Evolutionary conservation across 345 rosid species (phyloP).

Genomic region (Ceriops decandra): DNA sequence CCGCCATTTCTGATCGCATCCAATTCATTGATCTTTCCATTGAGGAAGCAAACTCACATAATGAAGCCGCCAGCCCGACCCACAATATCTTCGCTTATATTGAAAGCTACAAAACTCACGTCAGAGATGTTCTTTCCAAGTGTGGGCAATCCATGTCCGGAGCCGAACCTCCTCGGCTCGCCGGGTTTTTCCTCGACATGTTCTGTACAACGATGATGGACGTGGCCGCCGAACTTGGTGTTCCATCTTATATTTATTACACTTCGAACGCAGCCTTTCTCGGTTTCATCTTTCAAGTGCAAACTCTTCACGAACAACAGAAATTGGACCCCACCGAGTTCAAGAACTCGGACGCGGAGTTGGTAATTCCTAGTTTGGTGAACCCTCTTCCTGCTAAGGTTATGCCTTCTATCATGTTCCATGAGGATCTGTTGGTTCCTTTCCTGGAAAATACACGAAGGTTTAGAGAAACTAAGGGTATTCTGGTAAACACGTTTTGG

Average conservation of each 20-base stretch:
- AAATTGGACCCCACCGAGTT: not conserved
- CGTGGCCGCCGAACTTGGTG: slow-evolving; percentile 1
- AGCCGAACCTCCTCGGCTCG: not conserved
- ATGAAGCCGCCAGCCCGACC: not conserved
- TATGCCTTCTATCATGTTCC: not conserved
- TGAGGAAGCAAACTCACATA: not conserved
- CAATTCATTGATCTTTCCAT: slow-evolving; percentile 4
- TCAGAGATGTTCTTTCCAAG: slow-evolving; percentile 12
- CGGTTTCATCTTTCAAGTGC: not conserved
- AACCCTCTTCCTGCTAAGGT: slow-evolving; percentile 5
- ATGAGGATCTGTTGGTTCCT: not conserved
- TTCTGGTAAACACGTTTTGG: slow-evolving; percentile 8
- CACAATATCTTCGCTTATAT: not conserved
- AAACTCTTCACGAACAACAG: slow-evolving; percentile 3
- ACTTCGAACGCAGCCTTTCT: slow-evolving; percentile 11
- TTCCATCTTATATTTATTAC: slow-evolving; percentile 12
- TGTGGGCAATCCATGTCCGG: not conserved
- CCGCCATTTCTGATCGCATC: not conserved
- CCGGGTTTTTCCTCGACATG: slow-evolving; percentile 8
- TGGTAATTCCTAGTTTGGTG: slow-evolving; percentile 1
- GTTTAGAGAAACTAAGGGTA: slow-evolving; percentile 6
- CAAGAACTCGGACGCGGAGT: not conserved
- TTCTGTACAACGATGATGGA: slow-evolving; percentile 4
- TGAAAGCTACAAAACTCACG: slow-evolving; percentile 25
- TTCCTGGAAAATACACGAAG: not conserved